Evolutionary conservation across 208 protist species (phyloP).

Genomic region (Phytomonas serpens): DNA sequence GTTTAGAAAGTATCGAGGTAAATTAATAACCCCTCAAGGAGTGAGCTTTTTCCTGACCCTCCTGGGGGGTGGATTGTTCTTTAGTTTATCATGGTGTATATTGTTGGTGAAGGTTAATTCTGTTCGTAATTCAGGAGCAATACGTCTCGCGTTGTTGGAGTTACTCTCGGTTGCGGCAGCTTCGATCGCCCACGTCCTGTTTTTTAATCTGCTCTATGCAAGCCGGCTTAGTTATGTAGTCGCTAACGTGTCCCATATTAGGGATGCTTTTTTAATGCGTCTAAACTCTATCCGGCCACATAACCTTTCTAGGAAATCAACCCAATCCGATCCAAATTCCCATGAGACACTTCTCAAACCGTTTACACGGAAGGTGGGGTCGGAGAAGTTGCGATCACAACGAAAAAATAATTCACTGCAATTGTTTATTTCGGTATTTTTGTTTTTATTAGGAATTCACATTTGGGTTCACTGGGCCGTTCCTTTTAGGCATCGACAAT

Average conservation of each 20-base stretch:
- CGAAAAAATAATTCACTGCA: background rate
- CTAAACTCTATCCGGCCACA: background rate
- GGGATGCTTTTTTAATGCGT: background rate
- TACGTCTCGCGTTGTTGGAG: background rate
- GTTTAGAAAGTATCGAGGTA: background rate
- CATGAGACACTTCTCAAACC: background rate
- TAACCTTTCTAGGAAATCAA: background rate
- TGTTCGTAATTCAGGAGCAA: background rate
- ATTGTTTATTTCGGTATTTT: background rate
- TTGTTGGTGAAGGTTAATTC: background rate
- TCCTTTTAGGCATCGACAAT: constrained; percentile 24
- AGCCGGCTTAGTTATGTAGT: background rate
- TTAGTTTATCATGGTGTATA: background rate
- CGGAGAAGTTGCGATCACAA: background rate
- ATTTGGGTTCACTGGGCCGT: constrained; percentile 18
- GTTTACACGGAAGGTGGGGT: background rate
- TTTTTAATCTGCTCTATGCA: background rate
- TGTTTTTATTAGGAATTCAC: background rate
- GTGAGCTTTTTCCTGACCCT: background rate
- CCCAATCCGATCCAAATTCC: background rate
- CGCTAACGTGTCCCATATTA: background rate
- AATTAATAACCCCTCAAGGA: background rate
- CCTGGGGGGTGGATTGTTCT: background rate
- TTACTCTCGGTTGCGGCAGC: background rate
- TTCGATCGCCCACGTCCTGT: background rate